phyloP scores from a whole-genome alignment of 1,284 basidiomycete species.

The Sphagnurus paluster region DNA sequence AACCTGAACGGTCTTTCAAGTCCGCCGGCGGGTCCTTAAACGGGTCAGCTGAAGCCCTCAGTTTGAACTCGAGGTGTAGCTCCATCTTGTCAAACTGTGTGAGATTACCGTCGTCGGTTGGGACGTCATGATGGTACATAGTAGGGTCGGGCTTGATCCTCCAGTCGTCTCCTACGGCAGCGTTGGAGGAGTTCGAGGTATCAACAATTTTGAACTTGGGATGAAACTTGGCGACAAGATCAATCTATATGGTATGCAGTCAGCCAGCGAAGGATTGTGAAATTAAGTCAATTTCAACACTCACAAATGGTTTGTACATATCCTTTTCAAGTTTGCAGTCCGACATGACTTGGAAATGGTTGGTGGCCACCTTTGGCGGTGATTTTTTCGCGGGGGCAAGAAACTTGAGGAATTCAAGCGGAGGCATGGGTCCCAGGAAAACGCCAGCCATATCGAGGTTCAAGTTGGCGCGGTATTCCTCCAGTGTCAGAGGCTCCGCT shows the following conservation, averaged over 20 bases:
- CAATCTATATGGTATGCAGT: slow-evolving; percentile 5
- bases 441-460: background rate
- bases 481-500: background rate
- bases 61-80: slow-evolving; percentile 15
- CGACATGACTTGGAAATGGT: slow-evolving; percentile 3
- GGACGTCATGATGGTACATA: slow-evolving; percentile 2
- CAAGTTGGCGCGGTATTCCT: background rate
- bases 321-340: background rate
- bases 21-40: slow-evolving; percentile 9
- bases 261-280: background rate
- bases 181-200: background rate
- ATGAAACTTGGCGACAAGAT: slow-evolving; percentile 4
- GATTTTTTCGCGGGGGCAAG: background rate
- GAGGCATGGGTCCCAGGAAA: slow-evolving; percentile 13
- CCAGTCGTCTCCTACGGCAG: background rate
- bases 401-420: slow-evolving; percentile 9
- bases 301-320: slow-evolving; percentile 14
- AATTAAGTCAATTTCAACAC: background rate
- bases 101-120: background rate
- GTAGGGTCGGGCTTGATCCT: slow-evolving; percentile 11
- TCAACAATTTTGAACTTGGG: slow-evolving; percentile 7
- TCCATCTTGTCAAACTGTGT: slow-evolving; percentile 15
- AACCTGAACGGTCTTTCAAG: background rate
- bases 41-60: slow-evolving; percentile 4
- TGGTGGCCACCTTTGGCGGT: background rate